phyloP scores from a whole-genome alignment of 2,329 filamentous ascomycete genomes.

The Clonostachys byssicola region DNA sequence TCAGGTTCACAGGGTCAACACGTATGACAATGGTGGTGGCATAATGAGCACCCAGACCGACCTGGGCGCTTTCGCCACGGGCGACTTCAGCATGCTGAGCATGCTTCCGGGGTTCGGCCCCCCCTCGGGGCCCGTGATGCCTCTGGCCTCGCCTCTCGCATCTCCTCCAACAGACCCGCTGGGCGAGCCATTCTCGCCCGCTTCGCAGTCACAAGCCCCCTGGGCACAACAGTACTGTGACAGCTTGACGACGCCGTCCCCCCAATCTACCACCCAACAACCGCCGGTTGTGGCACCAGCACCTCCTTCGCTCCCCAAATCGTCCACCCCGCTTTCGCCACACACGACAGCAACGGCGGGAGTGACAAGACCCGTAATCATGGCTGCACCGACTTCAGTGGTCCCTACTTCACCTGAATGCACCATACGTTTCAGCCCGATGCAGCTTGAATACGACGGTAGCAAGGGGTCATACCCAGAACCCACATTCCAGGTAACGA shows the following conservation, averaged over 20 bases:
- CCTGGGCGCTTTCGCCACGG: conserved; percentile 33
- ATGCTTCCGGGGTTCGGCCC: conserved; percentile 40
- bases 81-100: conserved; percentile 36
- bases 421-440: conserved; percentile 44
- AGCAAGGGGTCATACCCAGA: conserved; percentile 36
- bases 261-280: conserved; percentile 5
- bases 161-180: conserved; percentile 8
- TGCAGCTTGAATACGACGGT: conserved; percentile 43
- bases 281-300: neutral
- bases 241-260: conserved; percentile 10
- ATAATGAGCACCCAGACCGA: conserved; percentile 32
- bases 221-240: conserved; percentile 27
- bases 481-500: conserved; percentile 42
- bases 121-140: conserved; percentile 13
- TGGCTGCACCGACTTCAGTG: neutral
- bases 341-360: neutral
- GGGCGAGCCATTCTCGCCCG: conserved; percentile 22
- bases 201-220: conserved; percentile 21
- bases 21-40: conserved; percentile 38
- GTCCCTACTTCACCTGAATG: conserved; percentile 12
- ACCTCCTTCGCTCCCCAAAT: neutral
- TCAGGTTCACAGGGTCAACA: conserved; percentile 48
- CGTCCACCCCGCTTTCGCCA: neutral
- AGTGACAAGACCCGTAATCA: neutral
- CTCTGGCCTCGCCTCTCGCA: conserved; percentile 23